phyloP scores from a whole-genome alignment of 2,329 filamentous ascomycete species.

The Paramyrothecium sp. region DNA sequence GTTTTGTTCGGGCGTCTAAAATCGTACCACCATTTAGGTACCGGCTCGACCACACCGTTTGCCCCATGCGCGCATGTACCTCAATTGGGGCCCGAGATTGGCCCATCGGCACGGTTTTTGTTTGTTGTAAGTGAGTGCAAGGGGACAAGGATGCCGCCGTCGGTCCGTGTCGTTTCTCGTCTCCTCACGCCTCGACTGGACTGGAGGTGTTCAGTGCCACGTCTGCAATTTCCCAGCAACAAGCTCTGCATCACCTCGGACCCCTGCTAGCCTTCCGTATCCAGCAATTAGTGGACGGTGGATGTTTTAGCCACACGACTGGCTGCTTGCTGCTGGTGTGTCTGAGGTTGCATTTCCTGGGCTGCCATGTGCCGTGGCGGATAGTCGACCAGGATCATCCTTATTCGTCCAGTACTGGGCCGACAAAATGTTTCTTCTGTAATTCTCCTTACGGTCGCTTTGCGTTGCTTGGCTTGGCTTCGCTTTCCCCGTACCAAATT shows the following conservation, averaged over 20 bases:
- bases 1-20: too few relatives aligned
- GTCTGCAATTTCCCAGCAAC: neutral
- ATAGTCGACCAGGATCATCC: neutral
- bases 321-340: neutral
- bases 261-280: neutral
- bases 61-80: too few relatives aligned
- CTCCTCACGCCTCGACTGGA: neutral
- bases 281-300: neutral
- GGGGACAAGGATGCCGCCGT: neutral
- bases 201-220: neutral
- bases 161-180: neutral
- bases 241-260: neutral
- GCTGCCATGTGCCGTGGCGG: neutral
- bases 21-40: too few relatives aligned
- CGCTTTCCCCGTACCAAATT: too few relatives aligned
- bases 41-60: too few relatives aligned
- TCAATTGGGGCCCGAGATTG: too few relatives aligned
- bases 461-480: too few relatives aligned
- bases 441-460: neutral
- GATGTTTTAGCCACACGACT: neutral
- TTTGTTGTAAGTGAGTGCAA: too few relatives aligned
- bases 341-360: neutral
- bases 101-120: too few relatives aligned
- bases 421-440: neutral
- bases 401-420: neutral